Conservation (phyloP, 306 rosid species). For the Acmispon strigosus region DNA sequence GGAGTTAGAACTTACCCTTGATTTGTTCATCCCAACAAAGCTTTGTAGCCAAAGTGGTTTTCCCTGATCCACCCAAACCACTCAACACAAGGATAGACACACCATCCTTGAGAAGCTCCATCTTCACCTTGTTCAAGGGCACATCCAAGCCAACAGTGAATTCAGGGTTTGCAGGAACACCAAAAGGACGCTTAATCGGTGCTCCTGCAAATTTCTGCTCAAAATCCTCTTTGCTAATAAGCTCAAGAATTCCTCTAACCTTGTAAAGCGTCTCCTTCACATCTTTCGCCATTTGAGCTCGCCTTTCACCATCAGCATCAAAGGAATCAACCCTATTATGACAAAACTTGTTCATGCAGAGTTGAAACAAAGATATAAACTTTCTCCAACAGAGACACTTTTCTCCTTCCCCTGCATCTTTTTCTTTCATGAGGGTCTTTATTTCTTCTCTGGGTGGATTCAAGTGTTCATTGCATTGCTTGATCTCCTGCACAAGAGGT, state of each 20-base stretch:
- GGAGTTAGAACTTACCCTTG: slow-evolving; percentile 24
- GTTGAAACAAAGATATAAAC: too few relatives aligned
- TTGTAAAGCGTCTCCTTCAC: neutral
- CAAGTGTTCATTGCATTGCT: too few relatives aligned
- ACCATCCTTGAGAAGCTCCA: slow-evolving; percentile 28
- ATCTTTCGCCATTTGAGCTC: slow-evolving; percentile 27
- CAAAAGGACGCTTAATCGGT: neutral
- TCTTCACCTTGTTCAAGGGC: slow-evolving; percentile 29
- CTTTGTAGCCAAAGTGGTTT: slow-evolving; percentile 48
- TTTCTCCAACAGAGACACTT: too few relatives aligned
- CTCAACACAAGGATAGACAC: slow-evolving; percentile 28
- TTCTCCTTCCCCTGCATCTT: neutral
- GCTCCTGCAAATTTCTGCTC: neutral
- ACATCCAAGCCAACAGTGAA: slow-evolving; percentile 34
- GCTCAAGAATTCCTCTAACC: neutral
- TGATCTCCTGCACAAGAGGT: too few relatives aligned
- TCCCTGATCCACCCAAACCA: slow-evolving; percentile 66
- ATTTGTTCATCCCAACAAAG: slow-evolving; percentile 38
- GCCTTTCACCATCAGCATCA: too few relatives aligned
- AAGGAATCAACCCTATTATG: too few relatives aligned
- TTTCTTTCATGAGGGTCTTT: neutral
- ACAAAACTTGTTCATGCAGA: too few relatives aligned
- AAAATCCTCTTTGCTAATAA: neutral
- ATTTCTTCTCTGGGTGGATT: slow-evolving; percentile 15
- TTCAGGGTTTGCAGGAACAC: slow-evolving; percentile 31